These are phyloP conservation scores for Candida quercuum DNA, from an alignment of 805 yeast genomes.

Conservation along the genomic window DNA sequence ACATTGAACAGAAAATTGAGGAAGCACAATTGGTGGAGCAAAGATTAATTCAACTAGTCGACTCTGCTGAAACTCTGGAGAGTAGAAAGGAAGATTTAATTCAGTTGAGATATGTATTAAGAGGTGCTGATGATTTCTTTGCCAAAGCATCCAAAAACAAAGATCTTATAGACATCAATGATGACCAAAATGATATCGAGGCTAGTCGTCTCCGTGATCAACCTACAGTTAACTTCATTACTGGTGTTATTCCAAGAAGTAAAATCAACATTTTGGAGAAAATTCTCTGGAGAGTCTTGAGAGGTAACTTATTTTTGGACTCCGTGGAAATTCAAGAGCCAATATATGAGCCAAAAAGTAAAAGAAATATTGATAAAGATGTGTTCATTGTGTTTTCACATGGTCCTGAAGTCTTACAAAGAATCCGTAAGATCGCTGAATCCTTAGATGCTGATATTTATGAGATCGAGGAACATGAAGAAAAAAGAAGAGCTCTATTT, in stretches of 20 bases:
- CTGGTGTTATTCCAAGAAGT: conserved; percentile 78
- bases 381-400: conserved; percentile 89
- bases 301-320: conserved; percentile 85
- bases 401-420: conserved; percentile 66
- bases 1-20: conserved; percentile 59
- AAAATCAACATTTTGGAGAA: conserved; percentile 70
- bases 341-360: conserved; percentile 60
- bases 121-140: conserved; percentile 46
- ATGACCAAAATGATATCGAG: conserved; percentile 14
- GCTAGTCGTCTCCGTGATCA: conserved; percentile 20
- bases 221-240: conserved; percentile 43
- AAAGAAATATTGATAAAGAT: conserved; percentile 59
- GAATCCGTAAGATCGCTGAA: conserved; percentile 81
- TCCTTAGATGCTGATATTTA: conserved; percentile 83
- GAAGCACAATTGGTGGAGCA: conserved; percentile 70
- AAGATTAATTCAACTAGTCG: conserved; percentile 66
- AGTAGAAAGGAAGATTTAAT: conserved; percentile 57
- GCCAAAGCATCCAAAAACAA: conserved; percentile 16
- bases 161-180: conserved; percentile 11
- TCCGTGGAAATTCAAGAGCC: conserved; percentile 68
- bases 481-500: conserved; percentile 63
- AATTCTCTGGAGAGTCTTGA: conserved; percentile 86
- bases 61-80: conserved; percentile 58
- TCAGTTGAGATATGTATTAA: conserved; percentile 53
- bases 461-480: conserved; percentile 42